A percentile compares a stretch with the other conserved stretches of the same genome.
phyloP scores from a whole-genome alignment of 225 moss, liverwort and hornwort genomes.

The Climacium dendroides region DNA sequence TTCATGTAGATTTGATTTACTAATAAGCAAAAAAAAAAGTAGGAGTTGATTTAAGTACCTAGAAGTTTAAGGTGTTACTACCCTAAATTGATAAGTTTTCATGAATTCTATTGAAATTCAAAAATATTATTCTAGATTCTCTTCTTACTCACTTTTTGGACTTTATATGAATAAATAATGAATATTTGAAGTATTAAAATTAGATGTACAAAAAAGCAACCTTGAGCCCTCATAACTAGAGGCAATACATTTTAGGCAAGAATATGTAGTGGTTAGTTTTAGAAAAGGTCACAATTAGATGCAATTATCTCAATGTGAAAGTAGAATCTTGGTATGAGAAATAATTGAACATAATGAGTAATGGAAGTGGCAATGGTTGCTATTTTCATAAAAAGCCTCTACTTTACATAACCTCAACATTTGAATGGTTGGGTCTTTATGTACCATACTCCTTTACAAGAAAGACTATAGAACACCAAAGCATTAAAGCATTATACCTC shows the following conservation, averaged over 20 bases:
- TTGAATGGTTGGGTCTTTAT: background rate
- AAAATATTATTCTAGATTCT: background rate
- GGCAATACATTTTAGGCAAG: no score
- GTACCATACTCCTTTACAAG: background rate
- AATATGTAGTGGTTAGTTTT: no score
- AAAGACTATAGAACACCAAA: background rate
- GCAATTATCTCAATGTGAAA: no score
- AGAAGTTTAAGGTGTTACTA: background rate
- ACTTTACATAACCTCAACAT: background rate
- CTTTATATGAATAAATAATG: background rate
- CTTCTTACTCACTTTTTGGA: background rate
- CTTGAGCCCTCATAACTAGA: no score
- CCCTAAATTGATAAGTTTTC: background rate
- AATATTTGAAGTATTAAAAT: background rate
- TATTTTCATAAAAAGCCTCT: background rate
- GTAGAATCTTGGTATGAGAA: no score
- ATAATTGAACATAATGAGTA: no score
- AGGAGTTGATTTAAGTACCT: background rate
- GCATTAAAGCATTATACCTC: rapidly evolving
- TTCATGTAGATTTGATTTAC: background rate
- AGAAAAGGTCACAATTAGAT: no score
- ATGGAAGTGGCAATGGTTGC: background rate
- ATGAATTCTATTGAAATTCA: background rate
- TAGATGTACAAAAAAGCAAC: background rate
- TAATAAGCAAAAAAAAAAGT: background rate